Evolutionary conservation across 2,329 filamentous ascomycete species (phyloP), one percentile per base, ranked within the genome.

Genomic region (Cylindrodendrum hubeiense): DNA sequence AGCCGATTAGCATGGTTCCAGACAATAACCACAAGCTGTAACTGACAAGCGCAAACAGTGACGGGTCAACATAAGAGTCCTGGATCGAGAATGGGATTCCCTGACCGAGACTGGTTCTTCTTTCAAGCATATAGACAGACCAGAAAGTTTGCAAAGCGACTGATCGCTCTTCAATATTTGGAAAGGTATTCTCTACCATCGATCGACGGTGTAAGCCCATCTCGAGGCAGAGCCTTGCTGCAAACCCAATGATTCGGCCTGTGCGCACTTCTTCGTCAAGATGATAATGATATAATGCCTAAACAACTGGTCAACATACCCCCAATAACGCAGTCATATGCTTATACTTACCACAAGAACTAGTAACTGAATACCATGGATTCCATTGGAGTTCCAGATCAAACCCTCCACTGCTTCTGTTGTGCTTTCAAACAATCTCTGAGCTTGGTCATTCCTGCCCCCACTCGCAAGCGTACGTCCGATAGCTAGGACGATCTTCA

Each of bases 281-380:
- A 19, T 62, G 52, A 12, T 62, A 62, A 10, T 54, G 28, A 10
- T 62, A 62, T 21, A 56, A 19, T 4, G 59, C 59, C 59, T 62
- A 21, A 17, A n/a, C 46, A 44, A n/a, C n/a, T n/a, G n/a, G n/a
- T 44, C 9, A 17, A 43, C 19, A 8, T 22, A 3, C 22, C 17
- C 8, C 3, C 12, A 17, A 22, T 13, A 46, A 26, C 13, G 13
- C 21, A 5, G 2, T 19, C 6, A n/a, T 15, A 17, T 3, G 22
- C 8, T 8, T 9, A 19, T 34, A 43, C 50, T 49, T 28, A 50
- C 59, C 33, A 55, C 33, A 21, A 62, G 51, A 10, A 62, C 41
- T 2, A 62, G 21, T 10, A 62, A 17, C 15, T 62, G 59, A 21
- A 62, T 56, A 9, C 44, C 37, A 12, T 33, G 22, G 24, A 62